These are phyloP conservation scores for Glaciozyma antarctica DNA, from an alignment of 768 basidiomycete species.

Conservation along the genomic window DNA sequence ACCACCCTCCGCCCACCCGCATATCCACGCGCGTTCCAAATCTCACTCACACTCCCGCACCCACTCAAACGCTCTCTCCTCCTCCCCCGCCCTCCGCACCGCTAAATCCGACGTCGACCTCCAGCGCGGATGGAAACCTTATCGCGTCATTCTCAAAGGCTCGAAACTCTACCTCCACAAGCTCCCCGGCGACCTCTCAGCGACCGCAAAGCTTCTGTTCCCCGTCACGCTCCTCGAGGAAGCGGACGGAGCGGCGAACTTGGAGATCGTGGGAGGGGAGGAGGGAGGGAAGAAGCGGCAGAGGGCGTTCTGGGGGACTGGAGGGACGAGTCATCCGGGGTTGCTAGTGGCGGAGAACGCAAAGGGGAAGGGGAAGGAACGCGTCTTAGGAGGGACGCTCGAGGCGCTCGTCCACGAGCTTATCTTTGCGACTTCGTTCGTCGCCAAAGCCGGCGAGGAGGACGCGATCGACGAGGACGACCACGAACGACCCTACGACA, in stretches of 20 bases:
- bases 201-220: constrained; percentile 64
- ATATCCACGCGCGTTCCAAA: background rate
- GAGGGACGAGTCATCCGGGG: background rate
- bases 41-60: constrained; percentile 3
- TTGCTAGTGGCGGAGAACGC: background rate
- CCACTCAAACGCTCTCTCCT: constrained; percentile 37
- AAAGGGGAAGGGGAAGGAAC: background rate
- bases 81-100: constrained; percentile 37
- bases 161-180: constrained; percentile 81
- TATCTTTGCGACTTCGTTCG: constrained; percentile 65
- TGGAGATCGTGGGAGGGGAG: background rate
- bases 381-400: constrained; percentile 56
- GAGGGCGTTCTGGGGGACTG: constrained; percentile 23
- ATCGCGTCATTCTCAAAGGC: constrained; percentile 72
- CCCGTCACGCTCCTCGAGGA: constrained; percentile 42
- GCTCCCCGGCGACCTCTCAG: constrained; percentile 58
- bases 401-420: constrained; percentile 75
- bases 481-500: background rate
- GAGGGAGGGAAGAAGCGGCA: constrained; percentile 24
- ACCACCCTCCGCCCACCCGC: background rate
- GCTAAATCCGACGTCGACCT: constrained; percentile 37
- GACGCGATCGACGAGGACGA: background rate
- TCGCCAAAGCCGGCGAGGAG: constrained; percentile 11
- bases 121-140: constrained; percentile 74
- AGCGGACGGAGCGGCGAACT: constrained; percentile 38